phyloP scores from a whole-genome alignment of 2,329 filamentous ascomycete species.

The Intubia oerlemansii region DNA sequence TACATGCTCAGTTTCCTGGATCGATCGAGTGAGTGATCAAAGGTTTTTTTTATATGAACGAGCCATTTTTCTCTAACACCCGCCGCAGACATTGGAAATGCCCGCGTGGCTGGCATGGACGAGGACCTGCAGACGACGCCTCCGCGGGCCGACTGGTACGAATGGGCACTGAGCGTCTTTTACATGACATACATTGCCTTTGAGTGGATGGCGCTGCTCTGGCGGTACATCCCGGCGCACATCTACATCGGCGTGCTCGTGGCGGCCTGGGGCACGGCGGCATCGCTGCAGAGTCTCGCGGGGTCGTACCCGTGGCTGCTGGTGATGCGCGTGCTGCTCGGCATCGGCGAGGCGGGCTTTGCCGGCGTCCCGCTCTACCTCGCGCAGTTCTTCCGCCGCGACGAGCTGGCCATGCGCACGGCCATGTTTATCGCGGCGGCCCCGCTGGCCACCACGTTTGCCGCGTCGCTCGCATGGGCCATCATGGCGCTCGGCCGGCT shows the following conservation, averaged over 20 bases:
- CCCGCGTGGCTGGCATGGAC: conserved; percentile 41
- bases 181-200: conserved; percentile 42
- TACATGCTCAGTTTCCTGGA: conserved; percentile 78
- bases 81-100: conserved; percentile 44
- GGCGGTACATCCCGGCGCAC: conserved; percentile 37
- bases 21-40: too few relatives aligned
- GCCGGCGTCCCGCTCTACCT: conserved; percentile 41
- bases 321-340: conserved; percentile 31
- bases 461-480: conserved; percentile 56
- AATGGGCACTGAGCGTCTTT: conserved; percentile 38
- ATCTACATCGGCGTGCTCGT: conserved; percentile 41
- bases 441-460: conserved; percentile 59
- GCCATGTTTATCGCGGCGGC: conserved; percentile 80
- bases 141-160: conserved; percentile 26
- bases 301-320: conserved; percentile 41
- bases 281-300: conserved; percentile 48
- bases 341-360: conserved; percentile 44
- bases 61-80: too few relatives aligned
- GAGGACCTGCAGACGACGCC: conserved; percentile 32
- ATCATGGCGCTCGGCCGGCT: conserved; percentile 45
- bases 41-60: too few relatives aligned
- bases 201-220: conserved; percentile 44
- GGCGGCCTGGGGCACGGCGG: conserved; percentile 57
- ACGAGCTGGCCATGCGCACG: conserved; percentile 66
- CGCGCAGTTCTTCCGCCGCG: conserved; percentile 39